These are phyloP conservation scores for Xylariaceae sp. DNA, from an alignment of 2,329 filamentous ascomycete genomes.

Conservation along the genomic window DNA sequence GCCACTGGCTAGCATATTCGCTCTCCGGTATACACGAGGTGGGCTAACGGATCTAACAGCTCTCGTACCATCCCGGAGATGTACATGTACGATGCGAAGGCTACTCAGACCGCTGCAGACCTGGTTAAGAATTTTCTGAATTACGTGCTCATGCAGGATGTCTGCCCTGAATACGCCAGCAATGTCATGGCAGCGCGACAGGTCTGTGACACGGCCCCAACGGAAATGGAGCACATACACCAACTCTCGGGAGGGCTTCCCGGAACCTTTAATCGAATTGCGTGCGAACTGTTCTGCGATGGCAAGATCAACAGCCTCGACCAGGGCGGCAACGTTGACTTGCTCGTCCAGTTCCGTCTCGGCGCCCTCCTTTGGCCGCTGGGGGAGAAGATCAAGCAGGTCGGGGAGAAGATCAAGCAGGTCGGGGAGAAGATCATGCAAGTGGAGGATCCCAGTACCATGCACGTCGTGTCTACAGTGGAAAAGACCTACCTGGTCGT, in stretches of 20 bases:
- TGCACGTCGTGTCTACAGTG: conserved; percentile 41
- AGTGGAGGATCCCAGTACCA: conserved; percentile 24
- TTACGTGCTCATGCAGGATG: conserved; percentile 78
- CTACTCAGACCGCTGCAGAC: conserved; percentile 55
- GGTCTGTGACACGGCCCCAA: conserved; percentile 60
- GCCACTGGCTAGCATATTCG: too few relatives aligned
- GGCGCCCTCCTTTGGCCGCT: conserved; percentile 31
- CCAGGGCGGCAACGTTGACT: conserved; percentile 36
- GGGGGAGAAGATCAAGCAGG: conserved; percentile 25
- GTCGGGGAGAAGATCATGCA: conserved; percentile 8
- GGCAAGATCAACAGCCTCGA: conserved; percentile 23
- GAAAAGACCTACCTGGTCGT: conserved; percentile 58
- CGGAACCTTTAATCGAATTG: conserved; percentile 75
- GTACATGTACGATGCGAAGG: conserved; percentile 48
- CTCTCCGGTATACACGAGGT: too few relatives aligned
- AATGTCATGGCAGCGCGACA: conserved; percentile 61
- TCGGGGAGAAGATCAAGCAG: conserved; percentile 13
- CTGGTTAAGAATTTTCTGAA: conserved; percentile 83
- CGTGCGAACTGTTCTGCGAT: conserved; percentile 59
- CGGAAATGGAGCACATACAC: conserved; percentile 59
- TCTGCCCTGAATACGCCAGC: conserved; percentile 72
- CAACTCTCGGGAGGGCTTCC: conserved; percentile 54
- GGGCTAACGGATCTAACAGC: conserved; percentile 29
- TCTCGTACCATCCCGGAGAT: conserved; percentile 52
- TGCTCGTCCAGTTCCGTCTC: conserved; percentile 39